A percentile compares a stretch with the other conserved stretches of the same genome.
phyloP scores from a whole-genome alignment of 352 stramenopile genomes.

The Globisporangium viniferum region DNA sequence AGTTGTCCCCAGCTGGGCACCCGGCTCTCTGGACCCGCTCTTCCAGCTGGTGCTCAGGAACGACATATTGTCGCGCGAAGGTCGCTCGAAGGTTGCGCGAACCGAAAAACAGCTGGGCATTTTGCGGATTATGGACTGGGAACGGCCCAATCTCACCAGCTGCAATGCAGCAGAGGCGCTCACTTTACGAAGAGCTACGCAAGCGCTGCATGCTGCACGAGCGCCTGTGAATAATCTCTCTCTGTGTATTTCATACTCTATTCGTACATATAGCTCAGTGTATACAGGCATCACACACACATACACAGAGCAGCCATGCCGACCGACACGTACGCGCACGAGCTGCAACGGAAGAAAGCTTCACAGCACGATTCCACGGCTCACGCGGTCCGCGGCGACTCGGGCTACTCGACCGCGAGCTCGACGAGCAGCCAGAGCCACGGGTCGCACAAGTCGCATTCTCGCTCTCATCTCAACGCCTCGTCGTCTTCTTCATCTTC shows the following conservation, averaged over 20 bases:
- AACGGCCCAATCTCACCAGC: not conserved
- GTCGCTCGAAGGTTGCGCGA: not conserved
- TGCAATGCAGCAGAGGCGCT: not conserved
- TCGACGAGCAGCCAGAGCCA: conserved; percentile 6
- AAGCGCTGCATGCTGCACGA: not conserved
- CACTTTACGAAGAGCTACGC: conserved; percentile 9
- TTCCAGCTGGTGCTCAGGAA: conserved; percentile 6
- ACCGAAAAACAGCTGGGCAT: not conserved
- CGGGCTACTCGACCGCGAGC: conserved; percentile 7
- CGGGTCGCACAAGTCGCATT: conserved; percentile 5
- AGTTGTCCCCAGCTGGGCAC: not conserved
- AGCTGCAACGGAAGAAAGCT: conserved; percentile 1
- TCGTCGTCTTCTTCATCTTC: conserved; percentile 8
- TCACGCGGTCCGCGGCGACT: conserved; percentile 3
- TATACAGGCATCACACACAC: not conserved
- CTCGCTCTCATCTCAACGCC: not conserved
- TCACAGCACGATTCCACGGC: not conserved
- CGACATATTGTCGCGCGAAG: not conserved
- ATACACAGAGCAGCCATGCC: not conserved
- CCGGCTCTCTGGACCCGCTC: conserved; percentile 5
- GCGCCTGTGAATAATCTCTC: not conserved
- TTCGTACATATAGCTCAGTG: not conserved
- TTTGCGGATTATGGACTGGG: not conserved
- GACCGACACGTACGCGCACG: conserved; percentile 8
- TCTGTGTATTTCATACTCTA: not conserved